A percentile compares a stretch with the other conserved stretches of the same genome.
Evolutionary conservation across 257 asterid species (phyloP).

Genomic region (Perilla frutescens): DNA sequence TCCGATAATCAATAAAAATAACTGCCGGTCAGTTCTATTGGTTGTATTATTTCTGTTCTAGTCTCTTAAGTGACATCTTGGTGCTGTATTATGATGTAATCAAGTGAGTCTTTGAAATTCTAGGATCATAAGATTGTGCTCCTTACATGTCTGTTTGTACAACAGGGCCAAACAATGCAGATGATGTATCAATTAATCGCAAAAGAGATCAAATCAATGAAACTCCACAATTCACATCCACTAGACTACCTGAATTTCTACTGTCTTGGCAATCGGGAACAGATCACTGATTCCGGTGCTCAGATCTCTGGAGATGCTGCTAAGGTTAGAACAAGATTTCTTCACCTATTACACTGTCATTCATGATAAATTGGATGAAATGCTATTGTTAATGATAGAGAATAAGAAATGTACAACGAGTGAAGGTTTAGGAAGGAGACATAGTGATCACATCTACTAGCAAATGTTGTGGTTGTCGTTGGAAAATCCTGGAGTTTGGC

Average conservation of each 20-base stretch:
- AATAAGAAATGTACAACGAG: too few relatives aligned
- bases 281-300: constrained; percentile 40
- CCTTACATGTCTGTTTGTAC: constrained; percentile 30
- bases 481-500: too few relatives aligned
- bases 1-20: constrained; percentile 11
- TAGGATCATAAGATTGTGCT: constrained; percentile 9
- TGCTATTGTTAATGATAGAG: too few relatives aligned
- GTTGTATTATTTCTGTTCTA: background rate
- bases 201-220: constrained; percentile 67
- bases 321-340: constrained; percentile 54
- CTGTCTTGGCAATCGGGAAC: constrained; percentile 91
- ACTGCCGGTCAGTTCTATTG: constrained; percentile 24
- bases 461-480: too few relatives aligned
- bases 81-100: constrained; percentile 3
- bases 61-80: constrained; percentile 10
- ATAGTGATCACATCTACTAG: too few relatives aligned
- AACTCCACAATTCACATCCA: constrained; percentile 64
- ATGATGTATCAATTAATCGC: constrained; percentile 80
- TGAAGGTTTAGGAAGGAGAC: too few relatives aligned
- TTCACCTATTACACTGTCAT: too few relatives aligned
- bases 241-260: constrained; percentile 83
- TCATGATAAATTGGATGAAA: too few relatives aligned
- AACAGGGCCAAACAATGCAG: constrained; percentile 81
- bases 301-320: constrained; percentile 54
- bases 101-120: constrained; percentile 14